A percentile compares a stretch with the other conserved stretches of the same genome.
These are phyloP conservation scores for Tephrocybe sp. DNA, from an alignment of 768 basidiomycete genomes.

Conservation along the genomic window DNA sequence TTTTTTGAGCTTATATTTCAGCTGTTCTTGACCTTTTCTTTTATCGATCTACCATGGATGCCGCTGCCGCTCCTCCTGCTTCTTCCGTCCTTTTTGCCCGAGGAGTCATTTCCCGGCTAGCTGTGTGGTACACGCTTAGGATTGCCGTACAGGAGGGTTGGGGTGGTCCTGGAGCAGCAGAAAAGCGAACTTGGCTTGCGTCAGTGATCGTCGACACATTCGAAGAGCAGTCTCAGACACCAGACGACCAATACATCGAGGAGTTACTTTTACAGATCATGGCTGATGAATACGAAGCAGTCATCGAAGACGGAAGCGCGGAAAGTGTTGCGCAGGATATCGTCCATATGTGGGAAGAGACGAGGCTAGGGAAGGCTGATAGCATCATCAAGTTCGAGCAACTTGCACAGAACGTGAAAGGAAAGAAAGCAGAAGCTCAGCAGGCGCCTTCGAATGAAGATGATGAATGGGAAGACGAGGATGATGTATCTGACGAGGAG, in stretches of 20 bases:
- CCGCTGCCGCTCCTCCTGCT: constrained; percentile 35
- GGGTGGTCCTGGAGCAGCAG: constrained; percentile 73
- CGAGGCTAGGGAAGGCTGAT: constrained; percentile 42
- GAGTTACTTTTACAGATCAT: constrained; percentile 81
- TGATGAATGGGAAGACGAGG: constrained; percentile 28
- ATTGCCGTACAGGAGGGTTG: constrained; percentile 84
- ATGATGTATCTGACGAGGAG: constrained; percentile 46
- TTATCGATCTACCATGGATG: constrained; percentile 18
- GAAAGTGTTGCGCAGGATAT: constrained; percentile 73
- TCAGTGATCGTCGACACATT: constrained; percentile 80
- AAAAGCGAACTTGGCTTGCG: constrained; percentile 86
- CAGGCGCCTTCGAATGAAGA: constrained; percentile 43
- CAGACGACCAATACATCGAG: constrained; percentile 78
- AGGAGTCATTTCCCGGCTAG: constrained; percentile 79
- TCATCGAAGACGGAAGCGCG: constrained; percentile 84
- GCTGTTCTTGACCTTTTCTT: not conserved
- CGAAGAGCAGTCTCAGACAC: constrained; percentile 48
- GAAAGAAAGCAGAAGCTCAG: constrained; percentile 54
- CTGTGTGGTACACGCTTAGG: constrained; percentile 82
- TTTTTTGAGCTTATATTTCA: not conserved
- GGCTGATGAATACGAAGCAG: constrained; percentile 83
- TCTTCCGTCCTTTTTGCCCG: constrained; percentile 78
- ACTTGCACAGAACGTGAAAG: constrained; percentile 55
- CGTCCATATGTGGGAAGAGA: constrained; percentile 65
- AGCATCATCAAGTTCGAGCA: constrained; percentile 63